Percentiles rank a stretch among this genome's conserved stretches.
Evolutionary conservation across 768 basidiomycete species (phyloP).

Genomic region (Lactifluus hygrophoroides): DNA sequence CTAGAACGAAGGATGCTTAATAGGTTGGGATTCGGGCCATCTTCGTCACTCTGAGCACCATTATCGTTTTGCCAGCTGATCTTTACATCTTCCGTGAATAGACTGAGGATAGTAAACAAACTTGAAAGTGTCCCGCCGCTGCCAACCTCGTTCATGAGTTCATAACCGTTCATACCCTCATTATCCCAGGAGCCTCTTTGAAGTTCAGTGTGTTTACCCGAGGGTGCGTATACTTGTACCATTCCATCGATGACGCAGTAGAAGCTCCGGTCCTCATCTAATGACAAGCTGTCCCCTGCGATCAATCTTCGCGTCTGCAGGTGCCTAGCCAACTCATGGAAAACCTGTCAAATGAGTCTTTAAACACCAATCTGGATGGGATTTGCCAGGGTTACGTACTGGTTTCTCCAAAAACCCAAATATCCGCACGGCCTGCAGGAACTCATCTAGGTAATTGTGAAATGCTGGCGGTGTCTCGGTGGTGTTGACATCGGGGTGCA

Average conservation of each 20-base stretch:
- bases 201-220: slow-evolving; percentile 43
- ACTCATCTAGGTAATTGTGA: slow-evolving; percentile 96
- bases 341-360: slow-evolving; percentile 46
- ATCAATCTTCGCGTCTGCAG: slow-evolving; percentile 92
- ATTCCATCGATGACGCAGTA: slow-evolving; percentile 98
- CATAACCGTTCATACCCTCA: slow-evolving; percentile 91
- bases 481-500: slow-evolving; percentile 88
- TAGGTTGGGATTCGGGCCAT: slow-evolving; percentile 15
- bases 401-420: slow-evolving; percentile 98
- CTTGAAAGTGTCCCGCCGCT: slow-evolving; percentile 93
- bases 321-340: slow-evolving; percentile 95
- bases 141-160: slow-evolving; percentile 92
- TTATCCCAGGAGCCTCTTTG: slow-evolving; percentile 61
- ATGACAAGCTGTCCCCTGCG: slow-evolving; percentile 88
- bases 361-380: neutral
- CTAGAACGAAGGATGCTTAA: slow-evolving; percentile 14
- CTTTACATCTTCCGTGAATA: slow-evolving; percentile 93
- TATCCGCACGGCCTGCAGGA: slow-evolving; percentile 89
- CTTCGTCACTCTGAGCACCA: slow-evolving; percentile 20
- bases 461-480: slow-evolving; percentile 66
- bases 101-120: slow-evolving; percentile 90
- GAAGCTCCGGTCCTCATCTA: slow-evolving; percentile 90
- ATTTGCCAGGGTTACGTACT: slow-evolving; percentile 36
- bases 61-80: slow-evolving; percentile 77
- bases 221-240: slow-evolving; percentile 85